A percentile compares a stretch with the other conserved stretches of the same genome.
phyloP scores from a whole-genome alignment of 2,329 filamentous ascomycete genomes.

The Claviceps digitariae region DNA sequence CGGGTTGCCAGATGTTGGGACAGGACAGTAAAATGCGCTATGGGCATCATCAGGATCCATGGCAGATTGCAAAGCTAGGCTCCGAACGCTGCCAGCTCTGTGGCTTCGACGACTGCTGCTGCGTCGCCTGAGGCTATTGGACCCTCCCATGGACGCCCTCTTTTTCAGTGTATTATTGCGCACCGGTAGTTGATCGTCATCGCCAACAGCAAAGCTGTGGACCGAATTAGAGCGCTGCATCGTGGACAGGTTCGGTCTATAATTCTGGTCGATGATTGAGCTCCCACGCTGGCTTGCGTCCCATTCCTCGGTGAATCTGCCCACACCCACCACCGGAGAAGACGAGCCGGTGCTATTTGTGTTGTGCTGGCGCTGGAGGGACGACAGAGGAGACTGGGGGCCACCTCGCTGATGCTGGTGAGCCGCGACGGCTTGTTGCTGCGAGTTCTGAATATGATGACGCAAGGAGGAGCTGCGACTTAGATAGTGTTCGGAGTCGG shows the following conservation, averaged over 20 bases:
- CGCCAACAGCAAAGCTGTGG: constrained; percentile 37
- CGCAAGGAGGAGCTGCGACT: constrained; percentile 5
- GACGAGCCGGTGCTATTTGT: not conserved
- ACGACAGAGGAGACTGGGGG: constrained; percentile 9
- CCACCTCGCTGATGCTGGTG: constrained; percentile 3
- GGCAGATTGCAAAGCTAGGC: constrained; percentile 57
- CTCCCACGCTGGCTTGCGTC: constrained; percentile 54
- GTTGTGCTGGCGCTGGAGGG: constrained; percentile 10
- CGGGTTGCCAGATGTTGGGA: constrained; percentile 75
- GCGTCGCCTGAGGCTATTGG: constrained; percentile 61
- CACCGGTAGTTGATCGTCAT: constrained; percentile 27
- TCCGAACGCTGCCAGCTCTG: constrained; percentile 75
- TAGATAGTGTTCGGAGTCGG: constrained; percentile 6
- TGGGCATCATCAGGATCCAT: constrained; percentile 57
- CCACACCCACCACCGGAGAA: constrained; percentile 9
- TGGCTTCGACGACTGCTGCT: constrained; percentile 70
- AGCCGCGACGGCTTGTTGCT: constrained; percentile 6
- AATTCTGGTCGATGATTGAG: constrained; percentile 42
- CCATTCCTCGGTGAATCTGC: constrained; percentile 58
- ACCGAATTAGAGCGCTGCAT: constrained; percentile 51
- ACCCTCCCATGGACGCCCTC: constrained; percentile 64
- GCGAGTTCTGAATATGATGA: constrained; percentile 4
- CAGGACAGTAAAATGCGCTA: constrained; percentile 79
- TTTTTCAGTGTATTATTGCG: constrained; percentile 72
- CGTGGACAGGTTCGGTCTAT: constrained; percentile 11